Evolutionary conservation across 1,284 basidiomycete species (phyloP).

Genomic region (Malassezia japonica): DNA sequence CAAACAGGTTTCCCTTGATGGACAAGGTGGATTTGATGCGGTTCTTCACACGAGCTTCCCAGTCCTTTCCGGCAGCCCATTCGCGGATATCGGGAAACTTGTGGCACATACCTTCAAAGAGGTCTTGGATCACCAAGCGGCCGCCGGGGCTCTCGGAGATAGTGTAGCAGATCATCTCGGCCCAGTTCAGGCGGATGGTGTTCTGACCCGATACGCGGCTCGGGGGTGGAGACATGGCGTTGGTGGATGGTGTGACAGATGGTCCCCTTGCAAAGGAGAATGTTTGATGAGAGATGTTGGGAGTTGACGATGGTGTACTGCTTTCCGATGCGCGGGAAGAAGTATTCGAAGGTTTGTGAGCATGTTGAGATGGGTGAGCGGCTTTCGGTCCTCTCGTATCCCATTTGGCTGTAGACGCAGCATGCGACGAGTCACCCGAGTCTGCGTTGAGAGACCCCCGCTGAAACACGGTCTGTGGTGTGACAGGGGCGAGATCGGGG

Average conservation of each 20-base stretch:
- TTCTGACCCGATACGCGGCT: conserved; percentile 16
- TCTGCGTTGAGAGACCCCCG: no score
- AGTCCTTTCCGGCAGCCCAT: conserved; percentile 44
- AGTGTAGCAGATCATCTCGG: conserved; percentile 46
- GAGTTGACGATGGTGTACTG: no score
- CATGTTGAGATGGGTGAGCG: no score
- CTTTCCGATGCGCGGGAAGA: no score
- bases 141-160: conserved; percentile 39
- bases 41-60: conserved; percentile 46
- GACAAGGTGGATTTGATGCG: conserved; percentile 47
- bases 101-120: conserved; percentile 42
- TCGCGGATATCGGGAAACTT: conserved; percentile 43
- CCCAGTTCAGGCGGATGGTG: conserved; percentile 36
- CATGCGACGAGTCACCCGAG: no score
- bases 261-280: no score
- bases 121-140: conserved; percentile 41
- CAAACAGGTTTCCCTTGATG: conserved; percentile 43
- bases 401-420: no score
- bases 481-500: no score
- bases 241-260: conserved; percentile 9
- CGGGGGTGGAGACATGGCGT: conserved; percentile 19
- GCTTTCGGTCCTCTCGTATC: no score
- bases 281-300: no score
- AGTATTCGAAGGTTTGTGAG: no score
- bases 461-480: no score